Base-by-base conservation (phyloP, 345 rosid species). In the Dipteronia dyeriana region DNA sequence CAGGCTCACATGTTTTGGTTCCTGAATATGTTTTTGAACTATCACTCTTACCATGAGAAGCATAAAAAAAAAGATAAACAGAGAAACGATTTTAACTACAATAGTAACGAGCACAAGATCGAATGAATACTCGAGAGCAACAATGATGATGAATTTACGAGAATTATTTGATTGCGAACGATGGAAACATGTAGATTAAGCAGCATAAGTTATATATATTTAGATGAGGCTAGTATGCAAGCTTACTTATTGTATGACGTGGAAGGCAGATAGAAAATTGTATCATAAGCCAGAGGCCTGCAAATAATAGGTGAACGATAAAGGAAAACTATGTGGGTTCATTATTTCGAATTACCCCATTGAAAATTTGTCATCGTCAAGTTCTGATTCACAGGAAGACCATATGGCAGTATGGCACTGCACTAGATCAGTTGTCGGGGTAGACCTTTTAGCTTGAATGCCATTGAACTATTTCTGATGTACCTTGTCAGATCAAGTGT, bases 241-340 rank as follows among this genome's bases (percentile, higher is more conserved):
- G 64, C 34, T 62, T 23, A 61, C 56, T 61, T 51, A 53, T 66
- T 62, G 22, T 63, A n/a, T 34, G 16, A 69, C 49, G 59, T 20
- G 19, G 63, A 74, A 74, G 75, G 64, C 59, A 62, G 39, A 74
- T 62, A 20, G 9, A 4, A 62, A 31, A 39, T 62, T 70, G 59
- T 66, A 31, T 49, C 20, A 64, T 25, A 17, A 63, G 68, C 62
- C 31, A 41, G 60, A 62, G 31, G 51, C 71, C 49, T 62, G 59
- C 54, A 38, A 65, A 54, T 14, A 43, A 66, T 22, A 67, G 63
- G 56, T 41, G 53, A 71, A 71, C 41, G 78, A 63, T 41, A 64
- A 49, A 6, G 39, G 47, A n/a, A 6, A 41, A 49, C 62, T 1
- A n/a, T 19, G 39, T 73, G 6, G 39, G n/a, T 66, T n/a, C 29